Evolutionary conservation across 257 asterid species (phyloP).

Genomic region (Fraxinus cuspidata): DNA sequence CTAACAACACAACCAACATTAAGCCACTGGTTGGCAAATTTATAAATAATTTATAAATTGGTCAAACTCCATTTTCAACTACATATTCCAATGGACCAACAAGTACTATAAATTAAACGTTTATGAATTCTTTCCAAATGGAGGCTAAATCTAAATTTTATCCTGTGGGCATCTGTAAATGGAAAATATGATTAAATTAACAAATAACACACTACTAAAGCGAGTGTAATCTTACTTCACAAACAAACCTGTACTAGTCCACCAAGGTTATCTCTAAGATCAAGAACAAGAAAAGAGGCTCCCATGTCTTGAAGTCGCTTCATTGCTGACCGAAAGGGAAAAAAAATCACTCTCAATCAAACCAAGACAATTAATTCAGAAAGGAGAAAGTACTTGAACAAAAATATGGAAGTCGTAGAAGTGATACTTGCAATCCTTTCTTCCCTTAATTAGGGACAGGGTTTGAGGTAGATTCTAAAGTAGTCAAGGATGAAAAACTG

Average conservation of each 20-base stretch:
- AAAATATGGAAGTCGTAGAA: not conserved
- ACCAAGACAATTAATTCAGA: conserved; percentile 14
- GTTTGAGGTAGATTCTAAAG: conserved; percentile 12
- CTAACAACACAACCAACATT: not conserved
- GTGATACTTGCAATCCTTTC: not conserved
- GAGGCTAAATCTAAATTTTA: not conserved
- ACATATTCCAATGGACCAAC: too few relatives aligned
- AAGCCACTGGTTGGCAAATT: too few relatives aligned
- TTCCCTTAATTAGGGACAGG: not conserved
- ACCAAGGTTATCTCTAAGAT: conserved; percentile 98
- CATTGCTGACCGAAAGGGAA: conserved; percentile 58
- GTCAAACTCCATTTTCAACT: too few relatives aligned
- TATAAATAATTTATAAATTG: too few relatives aligned
- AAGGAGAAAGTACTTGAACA: conserved; percentile 1
- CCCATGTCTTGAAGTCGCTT: conserved; percentile 89
- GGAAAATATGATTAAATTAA: conserved; percentile 16
- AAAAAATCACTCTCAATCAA: conserved; percentile 6
- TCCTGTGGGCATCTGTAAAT: not conserved
- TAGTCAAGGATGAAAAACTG: conserved; percentile 19
- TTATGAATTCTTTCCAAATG: too few relatives aligned
- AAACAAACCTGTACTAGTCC: conserved; percentile 92
- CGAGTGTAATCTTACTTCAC: conserved; percentile 17
- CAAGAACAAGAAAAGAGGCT: conserved; percentile 83
- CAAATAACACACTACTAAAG: conserved; percentile 12
- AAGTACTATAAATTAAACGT: too few relatives aligned